Conservation (phyloP, 495 filamentous ascomycete species). For the Trichocladium uniseriatum region DNA sequence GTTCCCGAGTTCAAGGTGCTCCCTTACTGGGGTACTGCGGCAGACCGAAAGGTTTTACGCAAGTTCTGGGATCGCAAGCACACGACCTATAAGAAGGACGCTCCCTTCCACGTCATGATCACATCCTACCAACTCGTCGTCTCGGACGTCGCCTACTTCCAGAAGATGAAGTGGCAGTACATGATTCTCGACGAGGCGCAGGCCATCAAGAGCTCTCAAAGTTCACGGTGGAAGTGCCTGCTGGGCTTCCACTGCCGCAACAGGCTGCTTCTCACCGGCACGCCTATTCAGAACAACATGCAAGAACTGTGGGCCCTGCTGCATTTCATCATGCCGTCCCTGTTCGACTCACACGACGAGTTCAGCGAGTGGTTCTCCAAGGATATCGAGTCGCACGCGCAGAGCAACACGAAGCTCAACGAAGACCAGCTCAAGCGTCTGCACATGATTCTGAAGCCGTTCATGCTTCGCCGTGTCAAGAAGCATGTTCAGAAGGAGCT, state of each 20-base stretch:
- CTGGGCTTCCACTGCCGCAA: slow-evolving; percentile 94
- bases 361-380: slow-evolving; percentile 99
- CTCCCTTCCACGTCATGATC: slow-evolving; percentile 89
- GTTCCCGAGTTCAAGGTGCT: slow-evolving; percentile 89
- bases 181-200: slow-evolving; percentile 99
- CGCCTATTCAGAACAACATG: slow-evolving; percentile 99
- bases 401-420: slow-evolving; percentile 97
- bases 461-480: slow-evolving; percentile 98
- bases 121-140: slow-evolving; percentile 98
- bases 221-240: slow-evolving; percentile 92
- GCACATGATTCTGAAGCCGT: slow-evolving; percentile 98
- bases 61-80: slow-evolving; percentile 99
- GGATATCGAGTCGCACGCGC: slow-evolving; percentile 96
- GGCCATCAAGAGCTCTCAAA: slow-evolving; percentile 95
- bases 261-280: slow-evolving; percentile 87
- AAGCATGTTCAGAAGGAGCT: slow-evolving; percentile 98
- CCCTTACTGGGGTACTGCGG: slow-evolving; percentile 93
- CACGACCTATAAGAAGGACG: slow-evolving; percentile 85
- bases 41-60: slow-evolving; percentile 88
- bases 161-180: slow-evolving; percentile 98
- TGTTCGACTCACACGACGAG: slow-evolving; percentile 98
- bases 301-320: slow-evolving; percentile 96
- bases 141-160: slow-evolving; percentile 90
- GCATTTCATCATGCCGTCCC: slow-evolving; percentile 98
- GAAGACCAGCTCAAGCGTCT: slow-evolving; percentile 93